A percentile compares a stretch with the other conserved stretches of the same genome.
Evolutionary conservation across 1,284 basidiomycete genomes (phyloP).

Genomic region (Pseudozyma thailandica): DNA sequence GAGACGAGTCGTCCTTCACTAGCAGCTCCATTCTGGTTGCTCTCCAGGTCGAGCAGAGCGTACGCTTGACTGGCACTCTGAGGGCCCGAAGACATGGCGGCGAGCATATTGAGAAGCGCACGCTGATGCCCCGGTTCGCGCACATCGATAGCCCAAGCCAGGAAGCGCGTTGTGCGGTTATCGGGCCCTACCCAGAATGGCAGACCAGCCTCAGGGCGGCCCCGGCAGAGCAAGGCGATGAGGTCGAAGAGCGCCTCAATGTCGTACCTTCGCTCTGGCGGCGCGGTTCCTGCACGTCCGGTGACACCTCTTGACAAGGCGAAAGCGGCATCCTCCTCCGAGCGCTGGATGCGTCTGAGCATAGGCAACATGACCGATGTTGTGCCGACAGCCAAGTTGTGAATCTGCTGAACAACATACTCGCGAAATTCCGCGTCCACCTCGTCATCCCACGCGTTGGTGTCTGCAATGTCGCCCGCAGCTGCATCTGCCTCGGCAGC

Average conservation of each 20-base stretch:
- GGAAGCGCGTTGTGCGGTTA: constrained; percentile 69
- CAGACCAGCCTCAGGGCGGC: constrained; percentile 59
- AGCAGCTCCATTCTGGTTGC: constrained; percentile 22
- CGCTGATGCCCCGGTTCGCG: constrained; percentile 65
- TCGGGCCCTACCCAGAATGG: constrained; percentile 66
- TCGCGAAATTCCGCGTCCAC: constrained; percentile 62
- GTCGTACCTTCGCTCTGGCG: constrained; percentile 60
- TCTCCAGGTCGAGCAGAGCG: constrained; percentile 57
- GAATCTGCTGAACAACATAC: constrained; percentile 63
- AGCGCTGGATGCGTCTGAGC: constrained; percentile 64
- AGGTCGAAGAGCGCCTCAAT: constrained; percentile 66
- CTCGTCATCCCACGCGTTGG: constrained; percentile 67
- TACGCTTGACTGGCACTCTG: constrained; percentile 64
- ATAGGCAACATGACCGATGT: constrained; percentile 59
- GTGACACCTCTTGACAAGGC: constrained; percentile 41
- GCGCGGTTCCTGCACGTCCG: constrained; percentile 50
- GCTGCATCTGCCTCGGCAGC: constrained; percentile 51
- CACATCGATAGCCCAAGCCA: constrained; percentile 66
- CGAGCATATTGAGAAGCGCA: constrained; percentile 65
- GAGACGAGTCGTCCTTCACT: constrained; percentile 60
- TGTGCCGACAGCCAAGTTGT: constrained; percentile 52
- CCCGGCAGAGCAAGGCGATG: constrained; percentile 59
- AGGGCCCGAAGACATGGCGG: constrained; percentile 60
- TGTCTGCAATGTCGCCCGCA: constrained; percentile 52
- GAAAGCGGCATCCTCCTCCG: constrained; percentile 66